These are phyloP conservation scores for Aspergillus bertholletiae DNA, from an alignment of 495 filamentous ascomycete species.

Conservation along the genomic window DNA sequence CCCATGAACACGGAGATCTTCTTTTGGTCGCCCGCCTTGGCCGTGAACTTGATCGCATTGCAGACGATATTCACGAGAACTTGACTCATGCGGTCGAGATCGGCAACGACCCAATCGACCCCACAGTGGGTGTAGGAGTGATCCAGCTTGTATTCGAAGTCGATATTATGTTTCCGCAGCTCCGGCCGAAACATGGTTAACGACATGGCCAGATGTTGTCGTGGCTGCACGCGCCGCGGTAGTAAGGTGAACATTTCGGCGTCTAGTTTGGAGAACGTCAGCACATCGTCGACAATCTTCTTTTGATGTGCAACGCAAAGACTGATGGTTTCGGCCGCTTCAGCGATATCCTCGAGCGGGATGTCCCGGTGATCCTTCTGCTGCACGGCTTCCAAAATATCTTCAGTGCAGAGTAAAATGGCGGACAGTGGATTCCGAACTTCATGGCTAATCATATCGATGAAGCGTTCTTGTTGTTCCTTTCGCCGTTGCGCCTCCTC, in stretches of 20 bases:
- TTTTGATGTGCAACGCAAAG: constrained; percentile 76
- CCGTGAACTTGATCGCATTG: constrained; percentile 78
- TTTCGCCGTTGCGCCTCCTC: constrained; percentile 64
- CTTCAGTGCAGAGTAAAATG: constrained; percentile 77
- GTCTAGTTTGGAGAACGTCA: constrained; percentile 81
- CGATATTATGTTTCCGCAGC: constrained; percentile 62
- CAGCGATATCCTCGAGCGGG: constrained; percentile 40
- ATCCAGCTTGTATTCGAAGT: constrained; percentile 58
- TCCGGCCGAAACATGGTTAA: constrained; percentile 73
- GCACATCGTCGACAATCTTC: constrained; percentile 74
- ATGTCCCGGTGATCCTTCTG: constrained; percentile 5
- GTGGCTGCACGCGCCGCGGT: constrained; percentile 63
- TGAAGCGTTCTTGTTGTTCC: constrained; percentile 75
- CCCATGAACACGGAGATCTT: constrained; percentile 68
- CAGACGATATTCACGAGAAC: constrained; percentile 73
- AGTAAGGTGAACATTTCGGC: constrained; percentile 66
- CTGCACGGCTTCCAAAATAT: constrained; percentile 47
- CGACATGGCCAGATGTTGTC: constrained; percentile 61
- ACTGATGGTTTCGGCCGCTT: constrained; percentile 72
- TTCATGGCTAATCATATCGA: constrained; percentile 86
- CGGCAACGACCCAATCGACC: constrained; percentile 66
- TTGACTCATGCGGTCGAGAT: constrained; percentile 69
- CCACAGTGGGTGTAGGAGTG: constrained; percentile 49
- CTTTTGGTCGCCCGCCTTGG: constrained; percentile 43
- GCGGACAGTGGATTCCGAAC: constrained; percentile 82